Base-by-base conservation (phyloP, 257 asterid genomes). In the Forsythia suspensa region DNA sequence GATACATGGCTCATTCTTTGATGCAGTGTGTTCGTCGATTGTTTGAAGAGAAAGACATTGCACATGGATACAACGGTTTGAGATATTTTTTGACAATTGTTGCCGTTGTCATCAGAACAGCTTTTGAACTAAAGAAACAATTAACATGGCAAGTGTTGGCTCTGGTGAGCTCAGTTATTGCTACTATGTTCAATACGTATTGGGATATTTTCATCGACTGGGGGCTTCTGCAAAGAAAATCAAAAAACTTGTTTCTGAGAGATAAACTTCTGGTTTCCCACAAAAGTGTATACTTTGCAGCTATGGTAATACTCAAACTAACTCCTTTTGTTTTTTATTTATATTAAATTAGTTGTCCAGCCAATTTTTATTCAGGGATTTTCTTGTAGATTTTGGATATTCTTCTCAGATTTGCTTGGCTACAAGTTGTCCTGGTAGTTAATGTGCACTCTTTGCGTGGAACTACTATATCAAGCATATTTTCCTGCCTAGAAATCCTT, bases 191-290 rank as follows among this genome's bases (percentile, higher is more conserved):
- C 55, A 92, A 90, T 76, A 94, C 96, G 2, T 94, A 90, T 77
- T 94, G 98, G 98, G 98, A 92, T 81, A 86, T 92, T 34, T 91
- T 91, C 42, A 84, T 92, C 15, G 98, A 94, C 80, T 92, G 97
- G 98, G 98, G 97, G 73, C 92, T 92, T 83, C 83, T 92, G 44
- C 89, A 88, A 73, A 84, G 90, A 78, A 90, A 85, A 34, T 92
- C 97, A 24, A 89, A 86, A 68, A 94, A 92, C 84, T 48, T 65
- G 34, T 88, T 90, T 74, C 85, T 94, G 79, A 90, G 97, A 68
- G 91, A 94, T 59, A 92, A 88, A 82, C 95, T 89, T 70, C 48
- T 88, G 10, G 66, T 92, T 71, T 69, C 90, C 2, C 84, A 87
- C 82, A 88, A 77, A 84, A 88, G 86, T 42, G 84, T 92, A 40